Percentiles rank a stretch among this genome's conserved stretches.
phyloP scores from a whole-genome alignment of 1,284 basidiomycete genomes.

The Coniferiporia weirii region DNA sequence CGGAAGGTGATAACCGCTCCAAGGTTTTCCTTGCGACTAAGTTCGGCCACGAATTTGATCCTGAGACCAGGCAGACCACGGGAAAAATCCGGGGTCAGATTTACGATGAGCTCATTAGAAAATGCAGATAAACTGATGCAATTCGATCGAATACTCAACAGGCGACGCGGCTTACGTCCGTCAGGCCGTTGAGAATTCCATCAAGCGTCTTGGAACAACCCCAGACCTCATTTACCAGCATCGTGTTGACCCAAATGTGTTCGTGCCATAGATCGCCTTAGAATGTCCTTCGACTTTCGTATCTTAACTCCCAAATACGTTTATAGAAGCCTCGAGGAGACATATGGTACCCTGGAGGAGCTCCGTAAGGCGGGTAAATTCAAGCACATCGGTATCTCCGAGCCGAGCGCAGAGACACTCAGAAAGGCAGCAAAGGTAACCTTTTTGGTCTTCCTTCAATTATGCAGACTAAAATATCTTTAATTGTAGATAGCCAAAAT shows the following conservation, averaged over 20 bases:
- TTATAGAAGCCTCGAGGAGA: conserved; percentile 21
- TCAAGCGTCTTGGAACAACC: conserved; percentile 16
- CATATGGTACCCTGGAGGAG: conserved; percentile 17
- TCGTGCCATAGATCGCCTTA: neutral
- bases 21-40: conserved; percentile 24
- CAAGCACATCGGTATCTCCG: conserved; percentile 34
- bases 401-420: conserved; percentile 30
- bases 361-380: conserved; percentile 30
- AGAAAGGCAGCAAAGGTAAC: conserved; percentile 21
- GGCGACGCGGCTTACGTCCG: conserved; percentile 17
- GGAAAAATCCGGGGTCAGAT: conserved; percentile 17
- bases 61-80: conserved; percentile 1
- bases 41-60: conserved; percentile 18
- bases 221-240: conserved; percentile 21
- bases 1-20: conserved; percentile 19
- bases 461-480: neutral
- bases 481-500: conserved; percentile 24
- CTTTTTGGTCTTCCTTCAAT: neutral
- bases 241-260: conserved; percentile 19
- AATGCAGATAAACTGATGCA: neutral
- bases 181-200: conserved; percentile 16
- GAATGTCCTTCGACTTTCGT: neutral
- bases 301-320: neutral
- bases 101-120: neutral
- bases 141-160: neutral